Conservation (phyloP, 179 eudicot species). For the Pouteria campechiana region DNA sequence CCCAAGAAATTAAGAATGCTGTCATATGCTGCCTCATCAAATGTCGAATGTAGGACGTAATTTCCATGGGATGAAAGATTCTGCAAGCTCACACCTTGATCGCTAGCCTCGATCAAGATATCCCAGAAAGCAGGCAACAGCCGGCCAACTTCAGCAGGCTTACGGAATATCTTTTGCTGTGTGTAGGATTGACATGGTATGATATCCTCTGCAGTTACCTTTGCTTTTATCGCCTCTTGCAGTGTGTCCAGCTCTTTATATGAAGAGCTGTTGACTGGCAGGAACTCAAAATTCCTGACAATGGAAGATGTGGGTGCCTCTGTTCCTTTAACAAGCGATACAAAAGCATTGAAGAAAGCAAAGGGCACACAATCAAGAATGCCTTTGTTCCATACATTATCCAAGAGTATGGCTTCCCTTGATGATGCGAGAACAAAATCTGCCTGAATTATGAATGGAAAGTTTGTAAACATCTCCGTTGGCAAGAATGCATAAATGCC, state of each 20-base stretch:
- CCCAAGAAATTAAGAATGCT: constrained; percentile 34
- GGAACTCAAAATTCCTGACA: constrained; percentile 33
- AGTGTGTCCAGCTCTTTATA: constrained; percentile 32
- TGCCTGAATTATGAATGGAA: constrained; percentile 66
- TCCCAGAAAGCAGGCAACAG: constrained; percentile 41
- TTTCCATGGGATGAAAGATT: constrained; percentile 55
- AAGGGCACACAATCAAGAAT: constrained; percentile 56
- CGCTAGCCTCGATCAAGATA: constrained; percentile 30
- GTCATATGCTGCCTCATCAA: constrained; percentile 34
- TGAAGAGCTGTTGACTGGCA: constrained; percentile 30
- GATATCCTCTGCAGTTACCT: constrained; percentile 27
- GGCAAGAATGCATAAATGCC: constrained; percentile 74
- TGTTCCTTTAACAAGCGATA: constrained; percentile 23
- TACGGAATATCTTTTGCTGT: constrained; percentile 35
- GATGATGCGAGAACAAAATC: constrained; percentile 74
- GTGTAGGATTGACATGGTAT: constrained; percentile 42
- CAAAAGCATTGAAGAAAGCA: constrained; percentile 54
- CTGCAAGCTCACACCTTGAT: constrained; percentile 27
- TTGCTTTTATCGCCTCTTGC: constrained; percentile 28
- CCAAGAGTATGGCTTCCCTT: constrained; percentile 61
- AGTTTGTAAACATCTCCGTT: constrained; percentile 56
- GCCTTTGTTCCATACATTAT: constrained; percentile 57
- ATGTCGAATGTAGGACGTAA: constrained; percentile 36
- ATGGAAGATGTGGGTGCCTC: constrained; percentile 40
- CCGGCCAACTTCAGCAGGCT: constrained; percentile 52